Percentiles rank a stretch among this genome's conserved stretches.
phyloP scores from a whole-genome alignment of 768 basidiomycete genomes.

The Phanerochaete sordida region DNA sequence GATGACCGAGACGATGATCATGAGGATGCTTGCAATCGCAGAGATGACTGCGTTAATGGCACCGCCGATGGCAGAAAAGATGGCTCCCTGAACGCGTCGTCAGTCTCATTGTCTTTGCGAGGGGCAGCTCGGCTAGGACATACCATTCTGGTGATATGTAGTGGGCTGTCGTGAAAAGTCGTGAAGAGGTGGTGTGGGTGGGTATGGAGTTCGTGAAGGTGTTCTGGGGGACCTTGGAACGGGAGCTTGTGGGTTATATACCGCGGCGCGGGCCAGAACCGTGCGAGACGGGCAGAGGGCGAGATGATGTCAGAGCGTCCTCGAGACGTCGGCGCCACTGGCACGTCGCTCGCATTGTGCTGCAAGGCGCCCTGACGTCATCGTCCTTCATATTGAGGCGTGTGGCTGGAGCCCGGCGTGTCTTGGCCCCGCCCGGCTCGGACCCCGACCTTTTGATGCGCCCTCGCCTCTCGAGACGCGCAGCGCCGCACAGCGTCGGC shows the following conservation, averaged over 20 bases:
- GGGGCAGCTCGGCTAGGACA: too few species aligned
- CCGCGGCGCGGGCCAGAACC: not conserved
- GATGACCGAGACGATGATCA: constrained; percentile 57
- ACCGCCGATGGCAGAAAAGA: constrained; percentile 61
- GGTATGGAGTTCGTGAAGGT: not conserved
- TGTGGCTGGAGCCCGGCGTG: not conserved
- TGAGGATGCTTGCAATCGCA: constrained; percentile 56
- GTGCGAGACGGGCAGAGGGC: too few species aligned
- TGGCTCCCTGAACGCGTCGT: constrained; percentile 43
- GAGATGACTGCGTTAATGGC: constrained; percentile 58
- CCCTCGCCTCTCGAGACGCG: not conserved
- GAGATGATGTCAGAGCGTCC: constrained; percentile 6
- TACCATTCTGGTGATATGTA: not conserved
- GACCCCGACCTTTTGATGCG: not conserved
- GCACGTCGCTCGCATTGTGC: too few species aligned
- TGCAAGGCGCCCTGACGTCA: too few species aligned
- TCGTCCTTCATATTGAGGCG: not conserved
- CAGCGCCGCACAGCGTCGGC: too few species aligned
- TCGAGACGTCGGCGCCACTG: too few species aligned
- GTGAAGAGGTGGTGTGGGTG: not conserved
- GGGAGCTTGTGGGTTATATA: not conserved
- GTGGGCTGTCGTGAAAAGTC: not conserved
- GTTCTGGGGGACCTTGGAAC: not conserved
- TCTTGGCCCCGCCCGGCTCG: not conserved
- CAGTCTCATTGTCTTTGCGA: too few species aligned